Conservation (phyloP, 441 rosid species). For the Eruca vesicaria region DNA sequence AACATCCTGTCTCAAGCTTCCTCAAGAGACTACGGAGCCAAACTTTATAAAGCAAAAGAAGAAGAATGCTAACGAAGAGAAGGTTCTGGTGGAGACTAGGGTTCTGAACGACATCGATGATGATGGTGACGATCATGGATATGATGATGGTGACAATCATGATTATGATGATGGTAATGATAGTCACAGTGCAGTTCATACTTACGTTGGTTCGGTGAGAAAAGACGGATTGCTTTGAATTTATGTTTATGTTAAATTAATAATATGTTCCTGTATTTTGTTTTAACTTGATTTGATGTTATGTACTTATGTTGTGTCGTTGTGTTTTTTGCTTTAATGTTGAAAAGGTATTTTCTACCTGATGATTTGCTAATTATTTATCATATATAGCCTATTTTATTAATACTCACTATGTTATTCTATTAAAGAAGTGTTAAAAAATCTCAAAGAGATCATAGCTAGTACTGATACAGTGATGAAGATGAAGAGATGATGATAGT, state of each 20-base stretch:
- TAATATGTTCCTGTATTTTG: not conserved
- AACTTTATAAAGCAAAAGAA: constrained; percentile 8
- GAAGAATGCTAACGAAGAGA: constrained; percentile 23
- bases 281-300: not conserved
- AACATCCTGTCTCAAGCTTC: constrained; percentile 17
- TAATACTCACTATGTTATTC: not conserved
- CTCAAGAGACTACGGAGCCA: constrained; percentile 20
- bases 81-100: constrained; percentile 33
- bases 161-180: constrained; percentile 27
- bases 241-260: not conserved
- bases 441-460: not conserved
- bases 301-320: not conserved
- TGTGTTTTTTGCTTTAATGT: not conserved
- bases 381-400: not conserved
- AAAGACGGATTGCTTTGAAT: constrained; percentile 13
- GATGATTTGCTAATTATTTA: not conserved
- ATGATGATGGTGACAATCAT: not conserved
- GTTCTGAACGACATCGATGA: constrained; percentile 15
- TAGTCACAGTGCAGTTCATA: constrained; percentile 31
- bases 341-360: not conserved
- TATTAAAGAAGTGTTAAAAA: not conserved
- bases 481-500: not conserved
- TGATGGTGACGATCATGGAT: not conserved
- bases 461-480: constrained; percentile 18
- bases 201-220: constrained; percentile 27